Evolutionary conservation across 2,329 filamentous ascomycete genomes (phyloP).

Genomic region (Aureobasidium sp.): DNA sequence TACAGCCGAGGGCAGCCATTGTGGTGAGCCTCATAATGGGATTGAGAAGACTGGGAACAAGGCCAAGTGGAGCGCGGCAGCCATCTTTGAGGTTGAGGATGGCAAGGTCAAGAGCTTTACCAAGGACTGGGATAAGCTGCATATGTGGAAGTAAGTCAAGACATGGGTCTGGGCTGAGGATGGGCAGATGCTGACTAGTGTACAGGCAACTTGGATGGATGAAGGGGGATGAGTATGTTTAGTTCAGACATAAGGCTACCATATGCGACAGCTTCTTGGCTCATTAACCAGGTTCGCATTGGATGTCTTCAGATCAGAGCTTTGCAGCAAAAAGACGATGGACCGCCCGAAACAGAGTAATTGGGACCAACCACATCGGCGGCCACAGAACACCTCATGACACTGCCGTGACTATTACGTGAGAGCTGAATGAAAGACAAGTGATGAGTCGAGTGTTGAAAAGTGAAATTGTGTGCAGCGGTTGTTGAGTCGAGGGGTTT

Average conservation of each 20-base stretch:
- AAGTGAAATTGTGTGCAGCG: neutral
- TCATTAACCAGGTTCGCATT: no score
- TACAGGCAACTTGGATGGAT: conserved; percentile 17
- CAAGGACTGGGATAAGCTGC: conserved; percentile 32
- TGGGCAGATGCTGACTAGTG: neutral
- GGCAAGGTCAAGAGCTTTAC: conserved; percentile 33
- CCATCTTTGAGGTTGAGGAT: conserved; percentile 33
- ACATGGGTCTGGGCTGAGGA: neutral
- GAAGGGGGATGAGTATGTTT: conserved; percentile 17
- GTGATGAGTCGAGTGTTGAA: neutral
- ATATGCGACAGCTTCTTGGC: neutral
- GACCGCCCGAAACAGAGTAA: neutral
- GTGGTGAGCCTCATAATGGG: conserved; percentile 31
- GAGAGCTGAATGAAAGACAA: neutral
- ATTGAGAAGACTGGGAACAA: conserved; percentile 29
- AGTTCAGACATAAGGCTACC: neutral
- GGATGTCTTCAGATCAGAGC: neutral
- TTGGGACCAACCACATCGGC: neutral
- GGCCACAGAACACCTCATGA: neutral
- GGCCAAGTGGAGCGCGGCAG: conserved; percentile 33
- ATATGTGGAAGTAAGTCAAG: conserved; percentile 14
- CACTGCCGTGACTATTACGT: neutral
- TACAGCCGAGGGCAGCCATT: conserved; percentile 33
- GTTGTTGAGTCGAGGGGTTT: neutral
- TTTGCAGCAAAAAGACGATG: neutral